These are phyloP conservation scores for Triglochin maritima DNA, from an alignment of 106 monocot genomes.

Conservation along the genomic window DNA sequence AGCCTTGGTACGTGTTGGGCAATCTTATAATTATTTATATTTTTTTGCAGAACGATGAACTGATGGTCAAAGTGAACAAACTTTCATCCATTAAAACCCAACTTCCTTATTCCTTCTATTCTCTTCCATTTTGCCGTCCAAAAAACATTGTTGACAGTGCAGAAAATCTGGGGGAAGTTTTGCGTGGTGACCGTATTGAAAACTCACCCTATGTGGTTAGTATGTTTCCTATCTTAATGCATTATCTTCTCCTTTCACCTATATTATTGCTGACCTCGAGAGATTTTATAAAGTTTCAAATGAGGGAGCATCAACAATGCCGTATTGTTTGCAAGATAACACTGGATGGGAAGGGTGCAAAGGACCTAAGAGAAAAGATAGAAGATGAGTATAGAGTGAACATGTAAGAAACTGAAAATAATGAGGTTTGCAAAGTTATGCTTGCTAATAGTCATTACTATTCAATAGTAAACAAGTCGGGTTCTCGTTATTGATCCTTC, in stretches of 20 bases:
- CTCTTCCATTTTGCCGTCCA: conserved; percentile 83
- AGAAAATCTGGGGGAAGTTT: conserved; percentile 97
- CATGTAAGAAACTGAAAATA: conserved; percentile 41
- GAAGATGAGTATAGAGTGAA: conserved; percentile 90
- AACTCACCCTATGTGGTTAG: conserved; percentile 91
- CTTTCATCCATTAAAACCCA: conserved; percentile 93
- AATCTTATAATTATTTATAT: no score
- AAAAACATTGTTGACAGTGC: conserved; percentile 79
- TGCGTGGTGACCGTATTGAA: conserved; percentile 96
- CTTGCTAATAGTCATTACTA: not conserved
- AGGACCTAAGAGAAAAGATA: conserved; percentile 83
- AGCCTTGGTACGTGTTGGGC: no score
- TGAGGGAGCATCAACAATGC: conserved; percentile 85
- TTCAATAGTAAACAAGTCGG: not conserved
- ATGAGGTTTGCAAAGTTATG: not conserved
- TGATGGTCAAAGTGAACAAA: conserved; percentile 93
- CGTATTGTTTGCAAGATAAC: conserved; percentile 63
- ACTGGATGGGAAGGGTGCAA: conserved; percentile 47
- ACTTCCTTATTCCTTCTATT: conserved; percentile 94
- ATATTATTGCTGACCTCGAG: not conserved
- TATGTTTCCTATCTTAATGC: not conserved
- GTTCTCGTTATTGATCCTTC: conserved; percentile 2
- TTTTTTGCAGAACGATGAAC: conserved; percentile 61
- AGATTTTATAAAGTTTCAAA: conserved; percentile 56
- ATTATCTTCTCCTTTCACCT: not conserved